Base-by-base conservation (phyloP, 1,139 yeast genomes). In the Meyerozyma elateridarum region DNA sequence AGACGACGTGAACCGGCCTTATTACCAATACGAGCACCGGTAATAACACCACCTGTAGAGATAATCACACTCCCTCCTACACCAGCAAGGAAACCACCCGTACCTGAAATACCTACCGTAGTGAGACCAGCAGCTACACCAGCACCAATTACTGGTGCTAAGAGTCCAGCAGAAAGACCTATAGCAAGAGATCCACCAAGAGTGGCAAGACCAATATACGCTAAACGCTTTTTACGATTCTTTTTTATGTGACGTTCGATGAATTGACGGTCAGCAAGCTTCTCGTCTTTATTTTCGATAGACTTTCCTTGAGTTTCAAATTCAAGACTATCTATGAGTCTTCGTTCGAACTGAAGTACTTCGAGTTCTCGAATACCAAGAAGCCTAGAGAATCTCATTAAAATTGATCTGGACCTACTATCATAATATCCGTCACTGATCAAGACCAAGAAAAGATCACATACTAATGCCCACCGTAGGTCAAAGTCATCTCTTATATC, bases 61-160 rank as follows among this genome's bases (percentile, higher is more conserved):
- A 93, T 95, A 25, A 89, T 74, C 0, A 96, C 89, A 8, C 96
- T 85, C 28, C 99, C 98, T 17, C 96, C 98, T 2, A 93, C 87
- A 29, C 98, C 98, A 0, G 97, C 96, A 24, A 93, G 63, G 46
- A 93, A 91, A 1, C 95, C 85, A 13, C 87, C 61, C 0, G 98
- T 88, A 14, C 99, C 98, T 2, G 85, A 69, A 17, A 93, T 84
- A 17, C 99, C 99, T 19, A 91, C 78, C 0, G 98, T 91, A 0
- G 97, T 82, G 28, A 93, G 66, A 8, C 98, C 99, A 3, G 98
- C 97, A 2, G 98, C 98, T 17, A 93, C 54, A 46, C 99, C 98
- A 1, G 97, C 97, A 28, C 98, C 98, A 49, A 93, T 93, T 4
- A 93, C 95, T 0, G 99, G 99, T 0, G 98, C 98, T 31, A 93